Conservation (phyloP, 73 alveolate genomes). For the Blepharisma stoltei region DNA sequence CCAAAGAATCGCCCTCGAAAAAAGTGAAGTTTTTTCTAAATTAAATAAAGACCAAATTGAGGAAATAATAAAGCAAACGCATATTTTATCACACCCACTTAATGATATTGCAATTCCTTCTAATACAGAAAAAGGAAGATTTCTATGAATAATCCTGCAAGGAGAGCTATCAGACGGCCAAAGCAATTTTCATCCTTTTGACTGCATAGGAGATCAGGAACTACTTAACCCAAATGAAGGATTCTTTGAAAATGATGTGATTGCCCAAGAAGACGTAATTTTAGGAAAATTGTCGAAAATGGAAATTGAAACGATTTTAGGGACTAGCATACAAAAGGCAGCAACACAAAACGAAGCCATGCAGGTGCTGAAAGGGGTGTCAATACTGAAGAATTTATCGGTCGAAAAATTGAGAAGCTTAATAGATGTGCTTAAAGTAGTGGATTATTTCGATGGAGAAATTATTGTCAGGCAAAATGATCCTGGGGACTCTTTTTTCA, state of each 20-base stretch:
- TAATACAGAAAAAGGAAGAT: not conserved
- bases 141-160: not conserved
- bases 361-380: conserved; percentile 11
- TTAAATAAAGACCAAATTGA: conserved; percentile 21
- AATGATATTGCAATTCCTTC: not conserved
- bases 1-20: conserved; percentile 26
- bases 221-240: conserved; percentile 3
- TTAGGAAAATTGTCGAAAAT: not conserved
- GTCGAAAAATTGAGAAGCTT: not conserved
- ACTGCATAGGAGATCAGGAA: not conserved
- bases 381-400: not conserved
- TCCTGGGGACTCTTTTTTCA: conserved; percentile 58
- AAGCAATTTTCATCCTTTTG: not conserved
- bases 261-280: not conserved
- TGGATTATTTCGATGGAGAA: conserved; percentile 35
- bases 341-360: conserved; percentile 5
- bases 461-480: conserved; percentile 53
- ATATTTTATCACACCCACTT: not conserved
- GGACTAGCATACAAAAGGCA: not conserved
- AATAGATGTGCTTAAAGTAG: not conserved
- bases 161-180: conserved; percentile 1
- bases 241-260: conserved; percentile 6
- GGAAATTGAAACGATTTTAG: not conserved
- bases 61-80: not conserved
- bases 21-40: not conserved